These are phyloP conservation scores for Hirsutella rhossiliensis DNA, from an alignment of 2,329 filamentous ascomycete genomes.

Conservation along the genomic window DNA sequence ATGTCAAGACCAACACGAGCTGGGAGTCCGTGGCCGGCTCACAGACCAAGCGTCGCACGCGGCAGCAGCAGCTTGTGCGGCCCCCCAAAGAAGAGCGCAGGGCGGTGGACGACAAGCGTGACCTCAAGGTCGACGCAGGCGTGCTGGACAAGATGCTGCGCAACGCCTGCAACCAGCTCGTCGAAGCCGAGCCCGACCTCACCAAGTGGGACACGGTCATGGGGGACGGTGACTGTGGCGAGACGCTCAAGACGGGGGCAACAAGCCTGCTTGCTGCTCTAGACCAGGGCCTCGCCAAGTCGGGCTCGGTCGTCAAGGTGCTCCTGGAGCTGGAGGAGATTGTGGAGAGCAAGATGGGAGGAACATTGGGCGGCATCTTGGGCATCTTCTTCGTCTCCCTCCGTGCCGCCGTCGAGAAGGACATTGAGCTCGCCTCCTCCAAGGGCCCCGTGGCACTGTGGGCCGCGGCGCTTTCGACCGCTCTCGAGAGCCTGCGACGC, in stretches of 20 bases:
- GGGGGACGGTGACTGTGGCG: conserved; percentile 56
- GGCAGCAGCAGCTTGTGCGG: conserved; percentile 30
- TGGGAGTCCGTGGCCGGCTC: conserved; percentile 41
- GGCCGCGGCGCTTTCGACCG: conserved; percentile 27
- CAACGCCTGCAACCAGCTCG: conserved; percentile 36
- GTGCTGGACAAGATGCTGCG: conserved; percentile 43
- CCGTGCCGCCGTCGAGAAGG: conserved; percentile 26
- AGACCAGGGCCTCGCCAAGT: conserved; percentile 22
- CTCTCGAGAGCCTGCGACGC: conserved; percentile 32
- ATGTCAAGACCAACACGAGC: conserved; percentile 45
- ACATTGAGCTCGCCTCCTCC: conserved; percentile 15
- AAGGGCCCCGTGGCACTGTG: conserved; percentile 27
- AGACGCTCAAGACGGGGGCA: conserved; percentile 44
- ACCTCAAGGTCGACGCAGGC: conserved; percentile 37
- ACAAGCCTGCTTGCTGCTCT: conserved; percentile 34
- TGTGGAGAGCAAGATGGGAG: conserved; percentile 43
- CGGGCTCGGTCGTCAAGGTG: conserved; percentile 34
- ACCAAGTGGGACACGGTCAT: conserved; percentile 52
- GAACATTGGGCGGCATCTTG: conserved; percentile 37
- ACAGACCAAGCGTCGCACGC: conserved; percentile 23
- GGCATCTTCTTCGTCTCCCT: conserved; percentile 42
- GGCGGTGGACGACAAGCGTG: conserved; percentile 24
- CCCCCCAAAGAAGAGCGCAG: conserved; percentile 21
- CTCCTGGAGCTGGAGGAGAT: conserved; percentile 39
- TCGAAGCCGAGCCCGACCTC: conserved; percentile 48